These are phyloP conservation scores for Malus sieversii DNA, from an alignment of 306 rosid genomes.

Conservation along the genomic window DNA sequence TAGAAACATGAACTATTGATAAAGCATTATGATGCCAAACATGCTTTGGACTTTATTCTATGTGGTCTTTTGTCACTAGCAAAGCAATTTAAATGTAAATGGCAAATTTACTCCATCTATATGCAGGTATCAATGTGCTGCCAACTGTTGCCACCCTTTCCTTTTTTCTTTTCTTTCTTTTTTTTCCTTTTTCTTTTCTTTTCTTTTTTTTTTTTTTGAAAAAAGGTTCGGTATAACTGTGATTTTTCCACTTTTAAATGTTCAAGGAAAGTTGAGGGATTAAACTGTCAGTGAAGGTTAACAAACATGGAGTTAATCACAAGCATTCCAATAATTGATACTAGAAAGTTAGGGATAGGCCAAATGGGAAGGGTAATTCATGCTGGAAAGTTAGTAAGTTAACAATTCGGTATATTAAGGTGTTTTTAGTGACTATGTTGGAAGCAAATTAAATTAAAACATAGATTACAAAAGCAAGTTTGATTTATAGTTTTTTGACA, in stretches of 20 bases:
- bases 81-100: conserved; percentile 10
- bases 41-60: conserved; percentile 29
- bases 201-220: too few species aligned
- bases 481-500: not conserved
- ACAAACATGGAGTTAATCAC: not conserved
- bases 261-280: not conserved
- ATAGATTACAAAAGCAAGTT: not conserved
- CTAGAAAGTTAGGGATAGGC: not conserved
- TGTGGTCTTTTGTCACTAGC: not conserved
- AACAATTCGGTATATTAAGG: too few species aligned
- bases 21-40: conserved; percentile 16
- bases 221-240: not conserved
- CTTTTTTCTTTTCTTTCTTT: not conserved
- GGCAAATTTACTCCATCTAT: conserved; percentile 6
- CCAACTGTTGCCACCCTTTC: conserved; percentile 7
- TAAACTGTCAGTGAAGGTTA: not conserved
- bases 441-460: not conserved
- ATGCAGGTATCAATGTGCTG: conserved; percentile 14
- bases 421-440: not conserved
- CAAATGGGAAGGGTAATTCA: too few species aligned
- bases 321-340: not conserved
- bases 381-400: too few species aligned
- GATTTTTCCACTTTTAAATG: not conserved
- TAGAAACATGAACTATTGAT: conserved; percentile 12
- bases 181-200: not conserved